A percentile compares a stretch with the other conserved stretches of the same genome.
Conservation (phyloP, 208 protist species). For the Crithidia sp. region DNA sequence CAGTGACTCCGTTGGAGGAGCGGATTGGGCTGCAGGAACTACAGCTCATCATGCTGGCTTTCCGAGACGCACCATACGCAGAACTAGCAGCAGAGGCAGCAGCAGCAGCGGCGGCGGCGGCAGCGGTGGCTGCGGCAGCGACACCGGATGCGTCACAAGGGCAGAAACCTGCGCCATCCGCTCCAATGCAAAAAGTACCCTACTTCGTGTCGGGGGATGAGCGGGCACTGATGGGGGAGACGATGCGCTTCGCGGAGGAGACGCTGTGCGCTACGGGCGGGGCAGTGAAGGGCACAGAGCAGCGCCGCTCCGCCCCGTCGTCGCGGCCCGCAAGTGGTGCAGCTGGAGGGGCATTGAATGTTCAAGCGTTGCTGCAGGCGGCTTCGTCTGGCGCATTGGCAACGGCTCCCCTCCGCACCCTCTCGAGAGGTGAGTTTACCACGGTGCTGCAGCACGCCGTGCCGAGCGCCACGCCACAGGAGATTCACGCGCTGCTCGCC, state of each 20-base stretch:
- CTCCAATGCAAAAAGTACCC: neutral
- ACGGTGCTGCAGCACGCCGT: slow-evolving; percentile 33
- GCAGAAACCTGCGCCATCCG: neutral
- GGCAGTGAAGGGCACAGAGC: neutral
- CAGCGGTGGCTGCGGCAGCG: no score
- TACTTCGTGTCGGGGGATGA: neutral
- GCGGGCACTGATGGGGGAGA: neutral
- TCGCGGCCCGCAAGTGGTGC: neutral
- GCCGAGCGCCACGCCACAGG: slow-evolving; percentile 39
- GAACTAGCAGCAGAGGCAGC: no score
- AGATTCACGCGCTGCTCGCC: slow-evolving; percentile 67
- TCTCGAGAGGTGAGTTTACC: slow-evolving; percentile 37
- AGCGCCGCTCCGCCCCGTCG: no score
- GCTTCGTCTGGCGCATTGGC: neutral
- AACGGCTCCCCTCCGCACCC: slow-evolving; percentile 17
- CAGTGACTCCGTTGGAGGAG: slow-evolving; percentile 31
- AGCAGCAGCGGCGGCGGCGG: no score
- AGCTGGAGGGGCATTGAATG: neutral
- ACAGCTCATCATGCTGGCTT: slow-evolving; percentile 52
- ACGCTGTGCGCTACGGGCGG: slow-evolving; percentile 5
- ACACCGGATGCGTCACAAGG: no score
- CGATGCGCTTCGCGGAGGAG: slow-evolving; percentile 16
- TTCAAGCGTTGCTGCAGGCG: no score
- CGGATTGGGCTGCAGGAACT: slow-evolving; percentile 64
- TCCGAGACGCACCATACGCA: slow-evolving; percentile 14